These are phyloP conservation scores for Monosporascus ibericus DNA, from an alignment of 2,329 filamentous ascomycete species.

Conservation along the genomic window DNA sequence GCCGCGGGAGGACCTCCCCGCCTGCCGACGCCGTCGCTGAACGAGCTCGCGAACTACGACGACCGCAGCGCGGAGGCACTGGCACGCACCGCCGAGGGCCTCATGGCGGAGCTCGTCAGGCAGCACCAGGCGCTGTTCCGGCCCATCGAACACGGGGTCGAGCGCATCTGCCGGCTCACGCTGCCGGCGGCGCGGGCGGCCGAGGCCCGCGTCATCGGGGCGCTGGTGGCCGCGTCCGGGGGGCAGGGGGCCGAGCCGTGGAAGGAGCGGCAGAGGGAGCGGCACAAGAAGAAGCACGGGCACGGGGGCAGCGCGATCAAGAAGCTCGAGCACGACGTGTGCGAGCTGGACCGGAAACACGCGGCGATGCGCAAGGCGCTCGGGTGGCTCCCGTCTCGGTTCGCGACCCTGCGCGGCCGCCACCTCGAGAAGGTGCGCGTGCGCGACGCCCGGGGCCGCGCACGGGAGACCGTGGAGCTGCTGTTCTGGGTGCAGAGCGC, in stretches of 20 bases:
- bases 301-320: background rate
- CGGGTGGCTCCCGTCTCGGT: background rate
- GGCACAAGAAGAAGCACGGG: too few relatives aligned
- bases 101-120: background rate
- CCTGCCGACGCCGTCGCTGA: background rate
- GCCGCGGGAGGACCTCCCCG: background rate
- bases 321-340: background rate
- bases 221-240: background rate
- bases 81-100: background rate
- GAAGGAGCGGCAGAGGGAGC: background rate
- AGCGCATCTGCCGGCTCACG: background rate
- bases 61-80: background rate
- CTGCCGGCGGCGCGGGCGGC: background rate
- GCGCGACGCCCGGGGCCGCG: background rate
- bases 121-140: conserved; percentile 3
- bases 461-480: background rate
- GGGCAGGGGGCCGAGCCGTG: background rate
- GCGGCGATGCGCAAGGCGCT: background rate
- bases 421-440: background rate
- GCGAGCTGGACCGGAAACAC: background rate
- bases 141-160: background rate
- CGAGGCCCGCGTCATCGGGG: background rate
- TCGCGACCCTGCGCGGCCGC: background rate
- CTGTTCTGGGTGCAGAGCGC: conserved; percentile 3
- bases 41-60: background rate